Percentiles rank a stretch among this genome's conserved stretches.
Evolutionary conservation across 2,329 filamentous ascomycete species (phyloP).

Genomic region (Celoporthe dispersa): DNA sequence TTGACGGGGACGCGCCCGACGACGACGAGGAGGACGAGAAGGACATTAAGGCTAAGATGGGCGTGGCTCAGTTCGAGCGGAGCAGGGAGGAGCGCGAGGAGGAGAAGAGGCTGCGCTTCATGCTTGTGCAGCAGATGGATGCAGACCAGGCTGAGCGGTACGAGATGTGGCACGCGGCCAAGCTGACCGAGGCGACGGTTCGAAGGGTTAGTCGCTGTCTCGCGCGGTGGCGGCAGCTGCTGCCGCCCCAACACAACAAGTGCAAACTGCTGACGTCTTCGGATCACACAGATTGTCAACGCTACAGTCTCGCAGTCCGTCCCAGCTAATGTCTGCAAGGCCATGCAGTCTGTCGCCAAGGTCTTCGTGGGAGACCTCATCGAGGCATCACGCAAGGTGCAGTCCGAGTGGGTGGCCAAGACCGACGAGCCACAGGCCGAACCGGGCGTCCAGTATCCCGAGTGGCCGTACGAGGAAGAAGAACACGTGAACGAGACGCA

Average conservation of each 20-base stretch:
- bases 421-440: slow-evolving; percentile 62
- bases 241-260: neutral
- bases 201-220: slow-evolving; percentile 57
- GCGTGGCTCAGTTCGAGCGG: slow-evolving; percentile 39
- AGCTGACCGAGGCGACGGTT: slow-evolving; percentile 70
- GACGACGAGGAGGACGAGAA: slow-evolving; percentile 44
- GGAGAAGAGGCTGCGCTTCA: slow-evolving; percentile 65
- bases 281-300: slow-evolving; percentile 66
- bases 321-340: slow-evolving; percentile 71
- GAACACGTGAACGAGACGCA: slow-evolving; percentile 31
- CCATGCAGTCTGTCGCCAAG: slow-evolving; percentile 78
- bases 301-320: slow-evolving; percentile 81
- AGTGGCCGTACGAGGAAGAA: slow-evolving; percentile 41
- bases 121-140: slow-evolving; percentile 69
- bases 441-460: slow-evolving; percentile 42
- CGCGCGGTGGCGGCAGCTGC: neutral
- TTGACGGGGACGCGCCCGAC: slow-evolving; percentile 58
- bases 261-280: slow-evolving; percentile 18
- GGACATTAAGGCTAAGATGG: slow-evolving; percentile 35
- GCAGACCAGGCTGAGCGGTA: slow-evolving; percentile 71
- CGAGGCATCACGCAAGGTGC: slow-evolving; percentile 71
- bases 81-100: slow-evolving; percentile 63
- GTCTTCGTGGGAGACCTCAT: slow-evolving; percentile 78
- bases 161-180: slow-evolving; percentile 71
- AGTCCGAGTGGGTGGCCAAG: slow-evolving; percentile 70